phyloP scores from a whole-genome alignment of 1,284 basidiomycete species.

The Moesziomyces sp. region DNA sequence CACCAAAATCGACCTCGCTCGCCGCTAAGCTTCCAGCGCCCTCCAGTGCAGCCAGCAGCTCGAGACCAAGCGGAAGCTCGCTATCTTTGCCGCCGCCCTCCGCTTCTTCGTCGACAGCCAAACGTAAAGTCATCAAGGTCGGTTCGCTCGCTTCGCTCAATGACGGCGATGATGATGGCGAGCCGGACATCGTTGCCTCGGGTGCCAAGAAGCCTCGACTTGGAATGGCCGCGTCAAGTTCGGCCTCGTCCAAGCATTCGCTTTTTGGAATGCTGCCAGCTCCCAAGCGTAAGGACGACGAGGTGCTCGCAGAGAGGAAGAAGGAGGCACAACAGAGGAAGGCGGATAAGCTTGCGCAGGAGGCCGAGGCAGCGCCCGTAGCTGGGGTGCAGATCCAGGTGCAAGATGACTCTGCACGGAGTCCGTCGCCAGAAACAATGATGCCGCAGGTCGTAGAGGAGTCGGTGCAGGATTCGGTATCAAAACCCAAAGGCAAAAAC shows the following conservation, averaged over 20 bases:
- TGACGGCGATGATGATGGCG: conserved; percentile 4
- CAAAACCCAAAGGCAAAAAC: conserved; percentile 45
- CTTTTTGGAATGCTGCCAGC: conserved; percentile 64
- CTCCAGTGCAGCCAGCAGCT: conserved; percentile 6
- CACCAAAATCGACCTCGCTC: conserved; percentile 14
- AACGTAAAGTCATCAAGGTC: conserved; percentile 45
- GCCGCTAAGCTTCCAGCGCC: conserved; percentile 25
- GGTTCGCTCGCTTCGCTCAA: conserved; percentile 23
- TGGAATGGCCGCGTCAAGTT: neutral
- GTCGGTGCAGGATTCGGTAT: neutral
- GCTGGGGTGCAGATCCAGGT: conserved; percentile 9
- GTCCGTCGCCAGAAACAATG: neutral
- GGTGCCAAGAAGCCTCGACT: conserved; percentile 16
- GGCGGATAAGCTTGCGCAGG: conserved; percentile 19
- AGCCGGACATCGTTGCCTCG: neutral
- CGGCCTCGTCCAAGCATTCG: conserved; percentile 24
- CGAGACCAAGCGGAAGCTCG: conserved; percentile 7
- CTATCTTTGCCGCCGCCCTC: conserved; percentile 29
- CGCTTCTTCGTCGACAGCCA: conserved; percentile 2
- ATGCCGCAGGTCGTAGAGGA: neutral
- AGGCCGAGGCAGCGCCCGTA: conserved; percentile 6
- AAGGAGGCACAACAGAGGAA: conserved; percentile 36
- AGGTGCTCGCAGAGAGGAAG: conserved; percentile 35
- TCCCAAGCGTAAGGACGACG: conserved; percentile 45
- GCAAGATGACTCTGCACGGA: neutral